Base-by-base conservation (phyloP, 768 basidiomycete species). In the Sistotremastrum suecicum region DNA sequence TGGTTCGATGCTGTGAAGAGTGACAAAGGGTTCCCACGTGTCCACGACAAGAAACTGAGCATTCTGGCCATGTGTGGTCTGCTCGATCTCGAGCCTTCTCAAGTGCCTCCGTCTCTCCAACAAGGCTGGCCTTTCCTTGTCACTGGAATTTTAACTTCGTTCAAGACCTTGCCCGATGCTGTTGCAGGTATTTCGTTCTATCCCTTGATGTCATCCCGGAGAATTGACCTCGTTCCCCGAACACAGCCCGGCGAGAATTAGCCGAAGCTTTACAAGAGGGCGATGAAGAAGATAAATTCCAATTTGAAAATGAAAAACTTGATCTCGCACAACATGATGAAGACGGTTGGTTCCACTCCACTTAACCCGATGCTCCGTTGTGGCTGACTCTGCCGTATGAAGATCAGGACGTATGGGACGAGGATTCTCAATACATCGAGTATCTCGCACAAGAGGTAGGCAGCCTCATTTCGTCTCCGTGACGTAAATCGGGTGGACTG, bases 1-100 rank as follows among this genome's bases (percentile, higher is more conserved):
- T 92, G 88, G 88, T 90, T 91, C 58, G 71, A 62, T 7, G 75
- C 76, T 7, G 83, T 89, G 61, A 78, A 77, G 47, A 56, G 51
- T 35, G 66, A 70, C 10, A 20, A 34, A 37, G 63, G 64, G 42
- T 70, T 90, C 34, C 84, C 86, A 8, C 76, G 88, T 12, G 87
- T 94, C 39, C 88, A 94, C 57, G 88, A 92, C 64, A 89, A 90
- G 72, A 88, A 83, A 62, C 65, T 92, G 47, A 76, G 74, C 53
- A 75, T 91, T 46, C 58, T 85, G 47, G 77, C 88, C 7, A 60
- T 92, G 47, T 84, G 80, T 50, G 76, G 78, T 39, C 63, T 91
- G 48, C 66, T 94, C 56, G 85, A 89, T 62, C 64, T 87, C 61
- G 67, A 77, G 8, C 71, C 74, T 2, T 58, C 60, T 6, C 58